Conservation (phyloP, 768 basidiomycete genomes). For the Tricholoma saponaceum region DNA sequence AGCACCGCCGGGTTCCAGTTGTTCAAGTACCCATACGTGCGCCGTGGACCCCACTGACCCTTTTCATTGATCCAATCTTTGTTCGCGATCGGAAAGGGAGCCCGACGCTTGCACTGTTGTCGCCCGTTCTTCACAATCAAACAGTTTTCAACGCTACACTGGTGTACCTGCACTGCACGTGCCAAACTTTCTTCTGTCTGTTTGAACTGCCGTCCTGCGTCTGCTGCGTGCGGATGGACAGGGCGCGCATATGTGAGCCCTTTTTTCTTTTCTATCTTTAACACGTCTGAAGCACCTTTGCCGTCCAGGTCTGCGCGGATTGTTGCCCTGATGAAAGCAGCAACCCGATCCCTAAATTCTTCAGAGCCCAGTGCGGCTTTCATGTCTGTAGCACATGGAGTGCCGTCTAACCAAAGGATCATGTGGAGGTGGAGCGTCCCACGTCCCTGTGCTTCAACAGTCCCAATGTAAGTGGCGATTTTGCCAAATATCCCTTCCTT, state of each 20-base stretch:
- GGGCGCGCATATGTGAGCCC: conserved; percentile 32
- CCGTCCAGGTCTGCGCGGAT: conserved; percentile 28
- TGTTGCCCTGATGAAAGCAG: conserved; percentile 24
- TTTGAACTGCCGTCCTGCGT: conserved; percentile 7
- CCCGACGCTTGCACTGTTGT: conserved; percentile 28
- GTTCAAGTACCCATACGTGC: conserved; percentile 20
- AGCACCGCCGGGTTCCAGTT: conserved; percentile 23
- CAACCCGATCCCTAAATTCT: conserved; percentile 23
- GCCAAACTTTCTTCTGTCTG: conserved; percentile 20
- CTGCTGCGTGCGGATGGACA: conserved; percentile 19
- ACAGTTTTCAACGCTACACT: conserved; percentile 23
- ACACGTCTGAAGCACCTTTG: conserved; percentile 7
- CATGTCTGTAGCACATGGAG: conserved; percentile 21
- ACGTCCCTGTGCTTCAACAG: conserved; percentile 37
- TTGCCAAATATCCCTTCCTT: conserved; percentile 30
- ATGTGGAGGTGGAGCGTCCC: conserved; percentile 39
- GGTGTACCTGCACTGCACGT: conserved; percentile 28
- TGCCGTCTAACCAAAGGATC: conserved; percentile 30
- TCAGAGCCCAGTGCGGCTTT: conserved; percentile 14
- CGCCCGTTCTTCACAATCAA: conserved; percentile 9
- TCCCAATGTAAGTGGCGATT: conserved; percentile 30
- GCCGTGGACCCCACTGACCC: conserved; percentile 26
- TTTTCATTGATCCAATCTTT: conserved; percentile 20
- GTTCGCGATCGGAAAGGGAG: conserved; percentile 20
- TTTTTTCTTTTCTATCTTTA: conserved; percentile 9